Base-by-base conservation (phyloP, 305 asterid genomes). In the Plantago lanceolata region DNA sequence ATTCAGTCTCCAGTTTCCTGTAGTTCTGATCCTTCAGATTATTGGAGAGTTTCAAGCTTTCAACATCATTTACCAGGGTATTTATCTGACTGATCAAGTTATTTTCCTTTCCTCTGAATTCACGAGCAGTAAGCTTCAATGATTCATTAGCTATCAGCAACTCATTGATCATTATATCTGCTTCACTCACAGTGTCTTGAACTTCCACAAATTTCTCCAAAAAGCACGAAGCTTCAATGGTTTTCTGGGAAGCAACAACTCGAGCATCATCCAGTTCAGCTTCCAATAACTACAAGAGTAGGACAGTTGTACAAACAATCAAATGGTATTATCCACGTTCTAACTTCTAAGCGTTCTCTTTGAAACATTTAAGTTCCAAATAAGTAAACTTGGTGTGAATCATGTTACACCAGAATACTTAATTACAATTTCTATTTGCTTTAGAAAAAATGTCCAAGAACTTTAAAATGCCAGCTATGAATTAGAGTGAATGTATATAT, bases 151-250 rank as follows among this genome's bases (percentile, higher is more conserved):
- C 95, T 74, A 88, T 88, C 88, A 94, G 69, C 78, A 90, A 79
- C 72, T 88, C 90, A 73, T 90, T 94, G 73, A 90, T 80, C 85
- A 86, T 90, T 67, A 86, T 80, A 82, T 88, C 96, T 54, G 99
- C 96, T 73, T 90, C 97, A 68, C 76, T 85, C 82, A 94, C 67
- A 31, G 95, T 94, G 63, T 86, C 90, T 75, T 86, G 99, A 65
- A 83, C 85, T 82, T 90, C 99, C 79, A 77, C 96, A 71, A 88
- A 90, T 80, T 94, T 94, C 65, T 84, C 86, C 67, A 90, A 83
- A 75, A 88, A 53, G 67, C 91, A 88, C 47, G 88, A 77, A 44
- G 96, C 95, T 78, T 94, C 99, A 40, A 90, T 84, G 68, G 84
- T 72, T 84, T 90, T 88, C 87, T 90, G 95, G 24, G 86, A 72